Evolutionary conservation across 1,139 yeast species (phyloP).

Genomic region (Sugiyamaella neomexicana): DNA sequence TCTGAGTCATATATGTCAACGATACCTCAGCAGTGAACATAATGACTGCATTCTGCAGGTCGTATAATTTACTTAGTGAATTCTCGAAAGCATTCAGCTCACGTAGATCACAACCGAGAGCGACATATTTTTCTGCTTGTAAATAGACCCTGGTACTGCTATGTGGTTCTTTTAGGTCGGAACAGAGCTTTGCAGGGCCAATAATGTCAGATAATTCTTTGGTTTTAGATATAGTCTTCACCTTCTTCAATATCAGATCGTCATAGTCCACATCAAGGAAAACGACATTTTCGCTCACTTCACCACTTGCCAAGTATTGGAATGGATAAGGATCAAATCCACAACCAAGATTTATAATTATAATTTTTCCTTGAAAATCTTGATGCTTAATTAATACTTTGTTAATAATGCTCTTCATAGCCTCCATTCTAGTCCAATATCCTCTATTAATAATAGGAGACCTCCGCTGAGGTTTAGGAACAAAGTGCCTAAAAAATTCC

Average conservation of each 20-base stretch:
- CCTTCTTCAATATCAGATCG: constrained; percentile 58
- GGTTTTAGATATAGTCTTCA: constrained; percentile 51
- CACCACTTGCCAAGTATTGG: constrained; percentile 51
- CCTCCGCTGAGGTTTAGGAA: constrained; percentile 64
- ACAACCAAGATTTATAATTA: constrained; percentile 75
- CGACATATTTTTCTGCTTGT: constrained; percentile 51
- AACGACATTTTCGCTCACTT: constrained; percentile 38
- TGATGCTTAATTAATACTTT: constrained; percentile 42
- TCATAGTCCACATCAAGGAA: constrained; percentile 79
- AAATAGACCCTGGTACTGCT: constrained; percentile 37
- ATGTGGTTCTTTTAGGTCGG: background rate
- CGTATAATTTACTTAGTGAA: constrained; percentile 41
- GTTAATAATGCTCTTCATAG: constrained; percentile 56
- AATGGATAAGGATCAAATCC: constrained; percentile 69
- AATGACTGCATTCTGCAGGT: constrained; percentile 44
- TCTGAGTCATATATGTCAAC: constrained; percentile 73
- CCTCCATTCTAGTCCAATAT: constrained; percentile 78
- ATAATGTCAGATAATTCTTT: constrained; percentile 51
- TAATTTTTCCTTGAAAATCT: constrained; percentile 34
- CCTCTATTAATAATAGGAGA: constrained; percentile 84
- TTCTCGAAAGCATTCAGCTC: constrained; percentile 46
- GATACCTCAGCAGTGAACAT: constrained; percentile 82
- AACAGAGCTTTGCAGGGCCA: constrained; percentile 37
- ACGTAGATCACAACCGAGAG: constrained; percentile 73
- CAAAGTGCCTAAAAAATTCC: constrained; percentile 67